These are phyloP conservation scores for Steccherinum ochraceum DNA, from an alignment of 768 basidiomycete genomes.

Conservation along the genomic window DNA sequence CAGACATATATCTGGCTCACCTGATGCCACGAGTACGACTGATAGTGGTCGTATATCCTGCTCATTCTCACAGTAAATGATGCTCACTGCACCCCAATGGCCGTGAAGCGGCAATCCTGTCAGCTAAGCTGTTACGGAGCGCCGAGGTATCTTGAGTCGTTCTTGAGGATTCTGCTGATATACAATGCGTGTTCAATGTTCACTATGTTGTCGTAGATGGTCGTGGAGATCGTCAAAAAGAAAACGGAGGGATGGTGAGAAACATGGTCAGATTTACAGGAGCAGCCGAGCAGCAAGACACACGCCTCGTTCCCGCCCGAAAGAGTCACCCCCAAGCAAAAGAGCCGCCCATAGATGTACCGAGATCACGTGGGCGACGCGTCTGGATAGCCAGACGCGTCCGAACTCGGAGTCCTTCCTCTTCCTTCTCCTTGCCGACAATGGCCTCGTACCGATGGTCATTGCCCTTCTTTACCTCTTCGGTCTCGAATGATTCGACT, in stretches of 20 bases:
- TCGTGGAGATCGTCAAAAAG: too few species aligned
- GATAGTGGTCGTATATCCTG: slow-evolving; percentile 23
- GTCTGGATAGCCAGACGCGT: not conserved
- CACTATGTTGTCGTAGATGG: too few species aligned
- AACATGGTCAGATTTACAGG: too few species aligned
- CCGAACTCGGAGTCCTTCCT: not conserved
- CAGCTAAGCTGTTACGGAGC: too few species aligned
- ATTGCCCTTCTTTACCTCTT: not conserved
- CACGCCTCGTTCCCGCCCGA: not conserved
- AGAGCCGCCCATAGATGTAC: not conserved
- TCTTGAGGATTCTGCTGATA: too few species aligned
- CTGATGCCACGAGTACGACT: slow-evolving; percentile 82
- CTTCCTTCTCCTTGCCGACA: not conserved
- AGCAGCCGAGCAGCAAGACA: too few species aligned
- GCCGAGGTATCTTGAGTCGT: too few species aligned
- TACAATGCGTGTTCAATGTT: too few species aligned
- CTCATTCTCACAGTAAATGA: slow-evolving; percentile 13
- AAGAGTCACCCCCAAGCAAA: not conserved
- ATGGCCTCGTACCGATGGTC: not conserved
- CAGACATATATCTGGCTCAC: slow-evolving; percentile 34
- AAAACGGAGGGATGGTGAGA: too few species aligned
- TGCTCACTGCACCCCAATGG: too few species aligned
- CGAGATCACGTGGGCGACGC: not conserved
- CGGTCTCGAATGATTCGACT: not conserved
- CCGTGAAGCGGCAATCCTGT: too few species aligned